These are phyloP conservation scores for Fusarium sp. DNA, from an alignment of 2,329 filamentous ascomycete species.

Conservation along the genomic window DNA sequence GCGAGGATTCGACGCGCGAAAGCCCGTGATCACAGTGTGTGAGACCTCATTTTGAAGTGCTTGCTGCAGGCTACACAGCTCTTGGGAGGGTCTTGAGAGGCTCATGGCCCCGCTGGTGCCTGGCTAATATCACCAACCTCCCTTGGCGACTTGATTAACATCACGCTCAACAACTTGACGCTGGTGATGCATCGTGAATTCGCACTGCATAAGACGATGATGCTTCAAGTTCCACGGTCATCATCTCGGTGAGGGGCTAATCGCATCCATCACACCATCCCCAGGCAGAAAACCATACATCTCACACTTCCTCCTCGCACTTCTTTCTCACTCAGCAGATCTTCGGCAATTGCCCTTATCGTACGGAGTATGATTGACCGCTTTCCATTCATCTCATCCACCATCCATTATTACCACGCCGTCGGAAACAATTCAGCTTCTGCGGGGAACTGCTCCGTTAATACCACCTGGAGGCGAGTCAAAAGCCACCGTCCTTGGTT, in stretches of 20 bases:
- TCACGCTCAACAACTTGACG: slow-evolving; percentile 18
- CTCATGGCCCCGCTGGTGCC: slow-evolving; percentile 37
- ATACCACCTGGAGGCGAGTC: neutral
- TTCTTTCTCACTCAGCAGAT: neutral
- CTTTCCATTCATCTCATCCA: neutral
- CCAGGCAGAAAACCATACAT: slow-evolving; percentile 25
- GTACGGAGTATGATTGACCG: neutral
- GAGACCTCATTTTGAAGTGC: neutral
- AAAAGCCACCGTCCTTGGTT: neutral
- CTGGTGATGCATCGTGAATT: slow-evolving; percentile 33
- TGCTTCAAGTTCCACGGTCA: slow-evolving; percentile 5
- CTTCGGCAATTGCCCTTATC: neutral
- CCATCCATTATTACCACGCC: neutral
- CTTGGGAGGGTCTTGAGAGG: neutral
- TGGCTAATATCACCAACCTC: slow-evolving; percentile 13
- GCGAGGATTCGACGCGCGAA: slow-evolving; percentile 33
- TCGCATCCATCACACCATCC: neutral
- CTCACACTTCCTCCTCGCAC: neutral
- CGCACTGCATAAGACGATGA: neutral
- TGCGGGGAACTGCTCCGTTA: neutral
- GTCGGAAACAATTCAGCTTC: neutral
- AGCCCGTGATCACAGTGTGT: slow-evolving; percentile 33
- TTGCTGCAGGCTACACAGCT: neutral
- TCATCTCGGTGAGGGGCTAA: slow-evolving; percentile 16
- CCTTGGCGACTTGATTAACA: neutral